Percentiles rank a stretch among this genome's conserved stretches.
Evolutionary conservation across 495 filamentous ascomycete species (phyloP).

Genomic region (Aspergillus nanangensis): DNA sequence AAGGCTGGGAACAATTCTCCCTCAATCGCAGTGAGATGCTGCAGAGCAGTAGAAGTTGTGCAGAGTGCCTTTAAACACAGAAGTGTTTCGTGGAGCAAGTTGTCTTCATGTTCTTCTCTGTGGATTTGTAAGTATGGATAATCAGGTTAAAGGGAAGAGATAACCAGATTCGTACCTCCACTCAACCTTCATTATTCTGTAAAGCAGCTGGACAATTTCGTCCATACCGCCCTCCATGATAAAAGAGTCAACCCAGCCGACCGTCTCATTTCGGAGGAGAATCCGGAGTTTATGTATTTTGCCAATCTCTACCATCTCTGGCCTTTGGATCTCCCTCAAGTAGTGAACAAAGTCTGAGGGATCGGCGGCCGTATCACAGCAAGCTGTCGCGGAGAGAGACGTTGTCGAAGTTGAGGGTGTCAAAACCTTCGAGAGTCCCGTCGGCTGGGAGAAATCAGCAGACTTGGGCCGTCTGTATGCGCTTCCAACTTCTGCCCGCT

Average conservation of each 20-base stretch:
- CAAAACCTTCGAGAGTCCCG: constrained; percentile 44
- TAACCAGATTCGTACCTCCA: constrained; percentile 68
- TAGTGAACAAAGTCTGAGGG: constrained; percentile 83
- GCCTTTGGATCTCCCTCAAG: constrained; percentile 69
- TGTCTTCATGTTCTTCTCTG: constrained; percentile 95
- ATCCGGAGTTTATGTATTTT: constrained; percentile 90
- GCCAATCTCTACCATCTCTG: constrained; percentile 83
- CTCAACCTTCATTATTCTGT: constrained; percentile 89
- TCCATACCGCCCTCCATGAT: constrained; percentile 86
- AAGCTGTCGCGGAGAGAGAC: constrained; percentile 37
- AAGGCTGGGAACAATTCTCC: constrained; percentile 79
- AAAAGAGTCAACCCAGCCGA: constrained; percentile 91
- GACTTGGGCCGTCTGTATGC: constrained; percentile 39
- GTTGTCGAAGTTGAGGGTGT: constrained; percentile 36
- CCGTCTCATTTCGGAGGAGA: constrained; percentile 87
- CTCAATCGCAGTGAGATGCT: constrained; percentile 77
- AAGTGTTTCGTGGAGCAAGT: constrained; percentile 83
- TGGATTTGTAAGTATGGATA: constrained; percentile 17
- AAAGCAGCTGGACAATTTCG: constrained; percentile 79
- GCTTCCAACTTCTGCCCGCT: constrained; percentile 39
- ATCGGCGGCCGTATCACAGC: constrained; percentile 44
- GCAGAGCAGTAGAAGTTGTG: constrained; percentile 79
- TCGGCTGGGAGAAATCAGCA: constrained; percentile 36
- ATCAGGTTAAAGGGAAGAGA: not conserved
- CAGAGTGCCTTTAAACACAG: constrained; percentile 93